Percentiles rank a stretch among this genome's conserved stretches.
phyloP scores from a whole-genome alignment of 768 basidiomycete species.

The Agaricus subrufescens region DNA sequence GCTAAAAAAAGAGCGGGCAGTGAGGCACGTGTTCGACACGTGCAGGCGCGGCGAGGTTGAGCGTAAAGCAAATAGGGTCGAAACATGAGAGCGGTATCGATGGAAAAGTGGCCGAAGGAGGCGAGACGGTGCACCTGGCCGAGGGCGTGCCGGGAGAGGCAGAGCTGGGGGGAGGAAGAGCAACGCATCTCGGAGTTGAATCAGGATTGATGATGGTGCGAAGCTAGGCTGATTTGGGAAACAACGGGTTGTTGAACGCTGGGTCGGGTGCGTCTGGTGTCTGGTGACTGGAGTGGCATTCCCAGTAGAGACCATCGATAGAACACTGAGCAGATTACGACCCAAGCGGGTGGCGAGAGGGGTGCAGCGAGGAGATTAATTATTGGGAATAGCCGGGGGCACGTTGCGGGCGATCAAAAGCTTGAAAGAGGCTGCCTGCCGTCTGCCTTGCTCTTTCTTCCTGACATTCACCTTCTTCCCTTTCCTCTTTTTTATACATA shows the following conservation, averaged over 20 bases:
- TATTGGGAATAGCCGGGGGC: conserved; percentile 54
- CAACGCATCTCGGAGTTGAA: conserved; percentile 23
- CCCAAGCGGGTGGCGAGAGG: conserved; percentile 4
- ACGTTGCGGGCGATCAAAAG: conserved; percentile 80
- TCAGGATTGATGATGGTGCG: not conserved
- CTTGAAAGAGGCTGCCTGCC: conserved; percentile 50
- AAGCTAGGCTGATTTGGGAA: conserved; percentile 7
- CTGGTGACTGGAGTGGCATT: not conserved
- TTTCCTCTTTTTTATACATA: conserved; percentile 39
- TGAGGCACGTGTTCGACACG: conserved; percentile 17
- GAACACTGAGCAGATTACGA: conserved; percentile 4
- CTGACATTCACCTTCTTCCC: conserved; percentile 34
- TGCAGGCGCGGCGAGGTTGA: conserved; percentile 3
- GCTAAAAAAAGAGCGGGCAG: conserved; percentile 11
- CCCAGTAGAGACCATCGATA: conserved; percentile 8
- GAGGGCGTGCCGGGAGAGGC: not conserved
- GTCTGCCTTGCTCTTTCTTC: conserved; percentile 53
- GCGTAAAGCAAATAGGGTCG: not conserved
- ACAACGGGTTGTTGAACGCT: not conserved
- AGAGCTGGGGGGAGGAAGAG: not conserved
- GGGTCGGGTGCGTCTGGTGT: not conserved
- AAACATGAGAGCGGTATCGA: not conserved
- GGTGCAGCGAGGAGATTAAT: conserved; percentile 19
- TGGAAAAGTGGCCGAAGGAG: too few species aligned
- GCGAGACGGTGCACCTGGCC: too few species aligned